Evolutionary conservation across 1,139 yeast genomes (phyloP), one percentile per base, ranked within the genome.

Genomic region (Zygoascus hellenicus): DNA sequence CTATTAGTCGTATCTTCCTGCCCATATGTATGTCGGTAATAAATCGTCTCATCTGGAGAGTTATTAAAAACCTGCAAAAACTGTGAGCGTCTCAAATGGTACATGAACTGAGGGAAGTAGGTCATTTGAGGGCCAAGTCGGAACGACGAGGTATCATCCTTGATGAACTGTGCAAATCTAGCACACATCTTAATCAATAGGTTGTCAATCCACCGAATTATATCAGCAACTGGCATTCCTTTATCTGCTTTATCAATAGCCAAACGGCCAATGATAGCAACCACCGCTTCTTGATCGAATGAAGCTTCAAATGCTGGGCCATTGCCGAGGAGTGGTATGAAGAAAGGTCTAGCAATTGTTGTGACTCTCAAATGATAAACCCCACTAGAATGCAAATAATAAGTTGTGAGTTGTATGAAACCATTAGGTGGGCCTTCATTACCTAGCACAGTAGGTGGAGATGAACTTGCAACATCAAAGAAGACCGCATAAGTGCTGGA

Each of bases 401-500:
- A 82, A 46, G 86, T 81, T 43, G 83, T 68, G 56, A 75, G 83
- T 63, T 86, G 95, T 16, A 85, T 66, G 38, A 71, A 68, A 1
- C 76, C 74, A 30, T 47, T 64, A 52, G 55, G 54, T 22, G 63
- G 47, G 2, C 47, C 51, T 52, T 54, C 81, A 36, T 48, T 48
- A 28, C 52, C 56, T n/a, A 53, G 22, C 76, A 55, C 81, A 81
- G 61, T 56, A 9, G 65, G 65, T 43, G 64, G 65, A n/a, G 61
- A 56, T 11, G 67, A 65, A 26, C 41, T 47, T 9, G 42, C 48
- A 59, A 90, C 82, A 64, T 94, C 98, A 63, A 92, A 92, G 66
- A 85, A 92, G 5, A 88, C 71, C 5, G 86, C 95, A 64, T 86
- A 89, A 4, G 96, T 76, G 63, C 87, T 94, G 54, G 83, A 79